These are phyloP conservation scores for Ophiocordyceps camponoti-saundersi DNA, from an alignment of 2,329 filamentous ascomycete species.

Conservation along the genomic window DNA sequence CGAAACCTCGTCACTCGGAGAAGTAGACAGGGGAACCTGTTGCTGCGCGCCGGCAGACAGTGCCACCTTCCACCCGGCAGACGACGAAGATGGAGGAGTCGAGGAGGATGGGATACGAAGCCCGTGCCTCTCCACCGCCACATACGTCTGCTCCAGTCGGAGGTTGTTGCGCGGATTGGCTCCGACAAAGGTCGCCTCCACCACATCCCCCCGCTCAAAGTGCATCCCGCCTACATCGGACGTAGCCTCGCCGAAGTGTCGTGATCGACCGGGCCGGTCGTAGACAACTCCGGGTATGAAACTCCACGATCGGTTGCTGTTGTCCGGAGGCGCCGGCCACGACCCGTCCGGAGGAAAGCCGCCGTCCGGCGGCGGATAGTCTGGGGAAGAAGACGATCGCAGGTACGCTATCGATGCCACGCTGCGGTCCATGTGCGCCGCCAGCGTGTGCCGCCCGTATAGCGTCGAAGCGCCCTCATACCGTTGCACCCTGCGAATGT, in stretches of 20 bases:
- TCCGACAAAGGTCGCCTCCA: constrained; percentile 57
- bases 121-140: constrained; percentile 44
- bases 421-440: constrained; percentile 72
- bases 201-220: constrained; percentile 39
- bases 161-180: constrained; percentile 84
- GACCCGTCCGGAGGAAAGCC: constrained; percentile 19
- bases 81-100: background rate
- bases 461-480: constrained; percentile 86
- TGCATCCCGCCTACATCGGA: constrained; percentile 26
- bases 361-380: background rate
- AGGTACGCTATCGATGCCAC: constrained; percentile 53
- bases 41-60: constrained; percentile 3
- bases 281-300: constrained; percentile 68
- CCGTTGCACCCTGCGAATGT: constrained; percentile 43
- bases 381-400: constrained; percentile 12
- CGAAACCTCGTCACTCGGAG: background rate
- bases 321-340: constrained; percentile 51
- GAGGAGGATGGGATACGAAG: background rate
- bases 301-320: constrained; percentile 54
- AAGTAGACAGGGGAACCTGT: background rate
- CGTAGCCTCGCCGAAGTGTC: constrained; percentile 51
- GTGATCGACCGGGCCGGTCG: constrained; percentile 48
- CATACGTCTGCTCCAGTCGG: constrained; percentile 59
- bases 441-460: constrained; percentile 70
- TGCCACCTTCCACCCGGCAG: background rate